Conservation (phyloP, 257 asterid species). For the Lycium barbarum region DNA sequence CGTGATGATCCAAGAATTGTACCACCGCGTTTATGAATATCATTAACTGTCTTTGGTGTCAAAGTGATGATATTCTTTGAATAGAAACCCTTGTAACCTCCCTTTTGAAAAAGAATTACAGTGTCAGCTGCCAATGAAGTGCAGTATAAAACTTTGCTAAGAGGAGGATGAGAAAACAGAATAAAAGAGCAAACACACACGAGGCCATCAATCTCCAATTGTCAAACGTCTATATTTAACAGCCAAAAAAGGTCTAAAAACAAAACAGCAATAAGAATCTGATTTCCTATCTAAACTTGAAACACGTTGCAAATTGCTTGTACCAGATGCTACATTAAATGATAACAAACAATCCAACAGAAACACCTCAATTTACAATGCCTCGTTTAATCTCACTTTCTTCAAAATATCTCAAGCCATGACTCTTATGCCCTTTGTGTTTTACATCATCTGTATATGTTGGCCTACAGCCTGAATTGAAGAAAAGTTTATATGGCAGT, state of each 20-base stretch:
- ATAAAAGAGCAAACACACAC: neutral
- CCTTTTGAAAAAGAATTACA: slow-evolving; percentile 56
- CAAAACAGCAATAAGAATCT: neutral
- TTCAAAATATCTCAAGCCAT: neutral
- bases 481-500: neutral
- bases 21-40: slow-evolving; percentile 98
- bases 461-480: neutral
- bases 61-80: slow-evolving; percentile 72
- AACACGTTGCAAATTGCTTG: neutral
- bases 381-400: neutral
- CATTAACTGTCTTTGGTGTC: slow-evolving; percentile 82
- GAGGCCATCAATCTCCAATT: slow-evolving; percentile 1
- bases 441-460: neutral
- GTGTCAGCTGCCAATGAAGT: slow-evolving; percentile 29
- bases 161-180: slow-evolving; percentile 17
- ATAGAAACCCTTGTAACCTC: slow-evolving; percentile 96
- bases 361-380: neutral
- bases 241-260: neutral
- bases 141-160: neutral
- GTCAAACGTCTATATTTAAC: neutral
- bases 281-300: neutral
- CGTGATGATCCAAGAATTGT: slow-evolving; percentile 94
- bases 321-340: slow-evolving; percentile 10
- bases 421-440: neutral
- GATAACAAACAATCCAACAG: neutral